Evolutionary conservation across 106 monocot species (phyloP), one percentile per base, ranked within the genome.

Genomic region (Acorus gramineus): DNA sequence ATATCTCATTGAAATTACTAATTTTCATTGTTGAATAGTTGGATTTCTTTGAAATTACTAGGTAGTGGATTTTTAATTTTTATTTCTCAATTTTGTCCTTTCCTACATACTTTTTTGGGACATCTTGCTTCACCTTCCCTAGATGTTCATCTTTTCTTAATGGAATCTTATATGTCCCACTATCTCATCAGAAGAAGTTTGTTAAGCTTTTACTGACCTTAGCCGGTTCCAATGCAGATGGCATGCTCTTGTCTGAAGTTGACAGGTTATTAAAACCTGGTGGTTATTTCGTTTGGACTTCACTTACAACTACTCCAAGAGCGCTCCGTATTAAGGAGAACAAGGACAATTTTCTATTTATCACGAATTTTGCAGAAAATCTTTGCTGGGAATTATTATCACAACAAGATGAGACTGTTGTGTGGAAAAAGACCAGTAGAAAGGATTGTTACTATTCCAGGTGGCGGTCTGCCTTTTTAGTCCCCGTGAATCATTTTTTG

Each of bases 231-330:
- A 58, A 45, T 77, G 63, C 75, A 96, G 95, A 96, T 78, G 90
- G 95, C 53, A 70, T 85, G 61, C 85, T 82, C 65, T 78, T 92
- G 57, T 78, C 77, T 70, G 95, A 96, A 77, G 87, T 90, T 64
- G 90, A 96, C 62, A 82, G 95, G 71, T 76, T 96, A 51, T 64
- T 96, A 59, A 82, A 76, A 50, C 90, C 95, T 55, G 90, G 90
- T 52, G 95, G 95, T 10, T 96, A 90, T 54, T 96, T 96, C 79
- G 87, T 96, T 3, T 96, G 84, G 86, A 96, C 95, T 73, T 87
- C 90, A 71, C 60, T 57, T 68, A 57, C 69, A 50, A 96, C 73
- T 69, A 70, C 84, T 43, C 82, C 82, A 13, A 82, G 85, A 67
- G 69, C 78, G 6, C 61, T 85, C n/a, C 81, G 83, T 44, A 61